Base-by-base conservation (phyloP, 1,284 basidiomycete genomes). In the Sanguinoderma infundibulare region DNA sequence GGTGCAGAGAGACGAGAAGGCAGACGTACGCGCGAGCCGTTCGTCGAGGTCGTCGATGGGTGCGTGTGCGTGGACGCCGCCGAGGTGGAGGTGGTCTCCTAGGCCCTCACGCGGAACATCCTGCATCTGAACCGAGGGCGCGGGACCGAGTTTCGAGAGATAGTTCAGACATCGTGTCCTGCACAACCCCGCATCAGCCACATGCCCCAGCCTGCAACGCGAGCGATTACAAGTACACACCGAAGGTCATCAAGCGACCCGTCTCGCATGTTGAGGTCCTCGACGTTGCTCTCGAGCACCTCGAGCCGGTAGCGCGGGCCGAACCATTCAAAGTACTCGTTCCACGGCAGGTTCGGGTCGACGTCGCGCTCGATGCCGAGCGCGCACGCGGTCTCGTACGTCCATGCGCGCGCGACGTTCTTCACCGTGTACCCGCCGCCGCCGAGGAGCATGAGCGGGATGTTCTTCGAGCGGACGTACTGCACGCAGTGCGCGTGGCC, bases 281-380 rank as follows among this genome's bases (percentile, higher is more conserved):
- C 96, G 90, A 98, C 95, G 72, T 98, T 98, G 67, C 92, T 98
- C 61, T 84, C 84, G 10, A 90, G 84, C 2, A 99, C 96, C 71
- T 98, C 95, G 32, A 99, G 83, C 68, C 96, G 86, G 78, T 97
- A 99, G 60, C 96, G 84, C 14, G 98, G 98, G 0, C 96, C 97
- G 75, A 96, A 99, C 89, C 96, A 99, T 75, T 98, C 96, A 74
- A 98, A 94, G 76, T 96, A 98, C 70, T 96, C 91, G 76, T 94
- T 98, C 87, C 94, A 98, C 0, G 97, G 97, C 64, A 99, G 75
- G 70, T 94, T 90, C 38, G 86, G 85, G 67, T 93, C 87, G 57
- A 98, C 90, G 5, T 83, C 83, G 40, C 86, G 77, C 72, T 96
- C 90, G 51, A 94, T 83, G 1, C 94, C 96, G 15, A 97, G 85